phyloP scores from a whole-genome alignment of 2,329 filamentous ascomycete genomes.

The Tolypocladium amazonense region DNA sequence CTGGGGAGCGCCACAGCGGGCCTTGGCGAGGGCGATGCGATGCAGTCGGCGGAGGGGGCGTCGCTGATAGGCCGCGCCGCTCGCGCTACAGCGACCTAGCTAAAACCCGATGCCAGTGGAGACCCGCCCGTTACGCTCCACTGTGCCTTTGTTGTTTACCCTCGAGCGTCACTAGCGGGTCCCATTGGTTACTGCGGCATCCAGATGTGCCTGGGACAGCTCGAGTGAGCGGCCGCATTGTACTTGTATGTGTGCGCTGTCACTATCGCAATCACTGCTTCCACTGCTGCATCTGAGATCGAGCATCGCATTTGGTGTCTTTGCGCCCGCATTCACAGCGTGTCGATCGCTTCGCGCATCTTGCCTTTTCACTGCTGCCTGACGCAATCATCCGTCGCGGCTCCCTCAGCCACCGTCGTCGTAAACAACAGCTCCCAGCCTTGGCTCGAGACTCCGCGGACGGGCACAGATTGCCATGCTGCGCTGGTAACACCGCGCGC shows the following conservation, averaged over 20 bases:
- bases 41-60: background rate
- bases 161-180: background rate
- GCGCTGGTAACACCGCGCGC: conserved; percentile 4
- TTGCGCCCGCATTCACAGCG: background rate
- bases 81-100: background rate
- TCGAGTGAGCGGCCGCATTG: background rate
- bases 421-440: background rate
- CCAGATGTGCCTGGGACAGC: conserved; percentile 4
- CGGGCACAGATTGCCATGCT: conserved; percentile 2
- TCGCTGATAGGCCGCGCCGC: background rate
- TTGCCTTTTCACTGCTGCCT: background rate
- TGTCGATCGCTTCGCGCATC: background rate
- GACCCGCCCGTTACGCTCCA: background rate
- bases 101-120: background rate
- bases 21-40: background rate
- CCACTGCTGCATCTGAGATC: background rate
- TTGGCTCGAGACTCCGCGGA: background rate
- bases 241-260: background rate
- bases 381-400: background rate
- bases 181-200: conserved; percentile 14
- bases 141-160: background rate
- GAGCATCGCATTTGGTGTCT: background rate
- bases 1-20: background rate
- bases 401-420: background rate
- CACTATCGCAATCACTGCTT: background rate